Evolutionary conservation across 2,329 filamentous ascomycete genomes (phyloP), one percentile per base, ranked within the genome.

Genomic region (Aspergillus arachidicola): DNA sequence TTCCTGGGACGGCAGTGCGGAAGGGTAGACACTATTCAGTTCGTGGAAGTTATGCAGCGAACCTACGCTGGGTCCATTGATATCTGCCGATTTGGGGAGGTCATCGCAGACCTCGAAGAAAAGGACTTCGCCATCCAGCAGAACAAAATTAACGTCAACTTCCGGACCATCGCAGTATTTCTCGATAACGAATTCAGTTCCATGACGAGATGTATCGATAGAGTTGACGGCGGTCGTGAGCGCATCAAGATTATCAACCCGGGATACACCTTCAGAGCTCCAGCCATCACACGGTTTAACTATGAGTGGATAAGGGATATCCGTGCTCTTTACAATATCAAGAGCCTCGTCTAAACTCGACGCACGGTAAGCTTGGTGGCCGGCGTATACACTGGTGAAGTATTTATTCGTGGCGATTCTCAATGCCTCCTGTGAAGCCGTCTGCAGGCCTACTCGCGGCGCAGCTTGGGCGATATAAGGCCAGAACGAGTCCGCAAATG

Each of bases 91-190:
- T 36, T 66, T 57, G 10, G 67, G 67, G 21, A 68, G 62, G 14
- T 68, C 59, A 28, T 69, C 66, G 3, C 36, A 62, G 4, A 65
- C 21, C 30, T 69, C 67, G 34, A 48, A 59, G n/a, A 66, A 66
- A 7, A 69, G 41, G 0, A 64, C 14, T 30, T 69, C 63, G 1
- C 62, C 62, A 12, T 71, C 59, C 6, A 38, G 45, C 3, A 69
- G 53, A 4, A 68, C 64, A 26, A 71, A 58, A 30, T 69, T 68
- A 28, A 53, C 54, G n/a, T 68, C 61, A 1, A 69, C 57, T 55
- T 70, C 67, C 0, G 66, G 60, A 10, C 68, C 65, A 26, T 66
- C 60, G 30, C 57, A 56, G 55, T 68, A 69, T 2, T 58, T 30
- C 14, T 69, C 68, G 1, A 66, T 46, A 7, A 64, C 56, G 32